Percentiles rank a stretch among this genome's conserved stretches.
Evolutionary conservation across 345 rosid genomes (phyloP).

Genomic region (Luvunga scandens): DNA sequence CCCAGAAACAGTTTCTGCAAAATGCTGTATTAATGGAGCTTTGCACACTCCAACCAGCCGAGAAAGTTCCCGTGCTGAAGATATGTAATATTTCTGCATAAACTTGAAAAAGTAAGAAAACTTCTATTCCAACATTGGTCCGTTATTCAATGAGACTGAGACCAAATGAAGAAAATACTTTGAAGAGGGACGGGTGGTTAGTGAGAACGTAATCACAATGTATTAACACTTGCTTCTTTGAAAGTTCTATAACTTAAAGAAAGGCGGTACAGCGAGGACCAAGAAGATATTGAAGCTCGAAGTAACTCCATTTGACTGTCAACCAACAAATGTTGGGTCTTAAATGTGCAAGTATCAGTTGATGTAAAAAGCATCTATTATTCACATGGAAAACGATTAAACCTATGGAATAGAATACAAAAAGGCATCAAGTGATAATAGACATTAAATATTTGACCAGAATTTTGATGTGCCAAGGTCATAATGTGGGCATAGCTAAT

Average conservation of each 20-base stretch:
- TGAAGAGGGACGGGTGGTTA: too few relatives aligned
- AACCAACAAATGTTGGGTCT: too few relatives aligned
- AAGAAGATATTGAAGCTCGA: too few relatives aligned
- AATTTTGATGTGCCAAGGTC: neutral
- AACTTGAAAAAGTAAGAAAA: neutral
- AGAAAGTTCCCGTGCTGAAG: constrained; percentile 61
- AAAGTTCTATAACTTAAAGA: neutral
- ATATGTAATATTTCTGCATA: constrained; percentile 15
- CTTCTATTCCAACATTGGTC: constrained; percentile 6
- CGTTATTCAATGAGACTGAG: neutral
- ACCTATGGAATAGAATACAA: neutral
- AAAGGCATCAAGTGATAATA: neutral
- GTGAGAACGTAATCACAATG: neutral
- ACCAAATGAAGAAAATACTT: too few relatives aligned
- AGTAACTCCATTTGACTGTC: too few relatives aligned
- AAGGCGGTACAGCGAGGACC: neutral
- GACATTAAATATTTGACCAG: neutral
- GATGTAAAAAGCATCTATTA: too few relatives aligned
- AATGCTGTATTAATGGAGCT: constrained; percentile 84
- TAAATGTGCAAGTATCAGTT: too few relatives aligned
- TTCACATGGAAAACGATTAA: neutral
- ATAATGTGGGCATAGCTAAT: neutral
- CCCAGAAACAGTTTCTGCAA: constrained; percentile 80
- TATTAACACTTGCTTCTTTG: neutral
- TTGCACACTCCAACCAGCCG: constrained; percentile 73